A percentile compares a stretch with the other conserved stretches of the same genome.
phyloP scores from a whole-genome alignment of 1,284 basidiomycete genomes.

The Papiliotrema laurentii region DNA sequence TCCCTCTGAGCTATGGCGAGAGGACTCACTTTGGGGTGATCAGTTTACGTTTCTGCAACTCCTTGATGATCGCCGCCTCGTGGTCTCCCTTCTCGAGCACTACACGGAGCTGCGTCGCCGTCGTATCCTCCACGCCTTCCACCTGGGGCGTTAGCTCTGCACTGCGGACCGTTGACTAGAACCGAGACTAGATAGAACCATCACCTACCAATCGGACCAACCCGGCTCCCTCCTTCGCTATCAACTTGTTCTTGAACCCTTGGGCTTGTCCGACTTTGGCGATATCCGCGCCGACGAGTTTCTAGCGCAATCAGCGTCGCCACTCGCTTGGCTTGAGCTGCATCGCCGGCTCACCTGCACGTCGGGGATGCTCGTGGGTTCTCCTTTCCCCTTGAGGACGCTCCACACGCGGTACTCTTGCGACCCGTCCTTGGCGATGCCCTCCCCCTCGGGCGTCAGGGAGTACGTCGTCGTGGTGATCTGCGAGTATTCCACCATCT shows the following conservation, averaged over 20 bases:
- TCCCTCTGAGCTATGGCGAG: not conserved
- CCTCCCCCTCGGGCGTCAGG: conserved; percentile 74
- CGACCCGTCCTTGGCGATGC: conserved; percentile 75
- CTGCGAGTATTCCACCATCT: conserved; percentile 83
- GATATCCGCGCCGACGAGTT: conserved; percentile 70
- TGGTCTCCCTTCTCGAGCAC: conserved; percentile 62
- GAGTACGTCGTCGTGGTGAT: conserved; percentile 69
- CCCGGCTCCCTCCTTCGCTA: conserved; percentile 82
- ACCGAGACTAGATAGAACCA: not conserved
- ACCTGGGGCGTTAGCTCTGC: conserved; percentile 48
- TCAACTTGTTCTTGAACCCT: conserved; percentile 98
- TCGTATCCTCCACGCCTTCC: conserved; percentile 63
- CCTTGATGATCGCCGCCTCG: conserved; percentile 75
- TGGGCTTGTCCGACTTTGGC: conserved; percentile 86
- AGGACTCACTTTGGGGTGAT: conserved; percentile 46
- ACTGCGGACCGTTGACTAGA: not conserved
- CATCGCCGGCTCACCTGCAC: conserved; percentile 51
- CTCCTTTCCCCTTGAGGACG: conserved; percentile 67
- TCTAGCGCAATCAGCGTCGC: conserved; percentile 40
- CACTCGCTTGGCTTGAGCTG: not conserved
- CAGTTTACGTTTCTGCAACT: conserved; percentile 89
- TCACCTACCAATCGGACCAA: conserved; percentile 74
- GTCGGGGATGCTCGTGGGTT: conserved; percentile 62
- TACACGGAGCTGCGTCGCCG: conserved; percentile 69
- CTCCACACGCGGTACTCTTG: conserved; percentile 90